Evolutionary conservation across 257 asterid genomes (phyloP).

Genomic region (Solanum pennellii): DNA sequence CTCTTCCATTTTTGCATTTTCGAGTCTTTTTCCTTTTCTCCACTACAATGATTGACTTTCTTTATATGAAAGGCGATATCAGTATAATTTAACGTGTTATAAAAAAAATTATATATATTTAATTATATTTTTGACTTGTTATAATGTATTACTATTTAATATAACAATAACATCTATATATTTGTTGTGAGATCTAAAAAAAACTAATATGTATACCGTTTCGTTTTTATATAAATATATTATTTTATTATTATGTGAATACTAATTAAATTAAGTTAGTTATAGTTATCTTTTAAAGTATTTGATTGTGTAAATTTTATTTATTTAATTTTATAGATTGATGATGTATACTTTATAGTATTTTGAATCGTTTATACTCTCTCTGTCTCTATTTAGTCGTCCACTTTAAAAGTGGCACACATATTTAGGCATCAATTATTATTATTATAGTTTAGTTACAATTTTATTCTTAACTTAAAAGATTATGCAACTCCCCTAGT

Average conservation of each 20-base stretch:
- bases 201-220: fast-evolving
- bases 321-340: background rate
- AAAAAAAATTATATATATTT: fast-evolving
- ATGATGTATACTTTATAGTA: background rate
- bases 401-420: fast-evolving
- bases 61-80: fast-evolving
- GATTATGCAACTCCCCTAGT: no score
- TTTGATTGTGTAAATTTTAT: background rate
- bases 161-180: no score
- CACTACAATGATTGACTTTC: background rate
- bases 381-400: no score
- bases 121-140: fast-evolving
- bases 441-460: no score
- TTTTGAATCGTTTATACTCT: background rate
- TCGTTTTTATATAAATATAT: no score
- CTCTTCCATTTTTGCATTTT: background rate
- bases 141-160: no score
- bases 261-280: background rate
- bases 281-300: background rate
- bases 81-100: background rate
- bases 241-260: background rate
- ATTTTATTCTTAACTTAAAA: no score
- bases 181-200: fast-evolving
- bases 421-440: no score
- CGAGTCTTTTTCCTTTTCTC: background rate